Evolutionary conservation across 2,329 filamentous ascomycete genomes (phyloP).

Genomic region (Claviceps digitariae): DNA sequence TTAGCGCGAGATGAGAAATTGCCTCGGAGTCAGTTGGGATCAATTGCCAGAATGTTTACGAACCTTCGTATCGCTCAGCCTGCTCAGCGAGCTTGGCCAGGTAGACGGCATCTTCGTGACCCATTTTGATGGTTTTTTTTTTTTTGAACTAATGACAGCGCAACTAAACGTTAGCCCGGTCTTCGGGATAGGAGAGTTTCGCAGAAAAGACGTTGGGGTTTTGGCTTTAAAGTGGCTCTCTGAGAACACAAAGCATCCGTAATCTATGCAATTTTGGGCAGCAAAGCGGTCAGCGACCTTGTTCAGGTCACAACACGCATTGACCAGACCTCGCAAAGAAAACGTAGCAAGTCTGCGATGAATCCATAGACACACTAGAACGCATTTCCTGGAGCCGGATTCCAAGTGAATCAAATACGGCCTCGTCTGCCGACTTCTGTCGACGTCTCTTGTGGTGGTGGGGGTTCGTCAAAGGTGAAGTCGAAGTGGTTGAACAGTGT

Average conservation of each 20-base stretch:
- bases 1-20: constrained; percentile 12
- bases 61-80: constrained; percentile 99
- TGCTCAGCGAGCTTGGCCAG: constrained; percentile 99
- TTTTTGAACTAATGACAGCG: not conserved
- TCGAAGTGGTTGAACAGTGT: not conserved
- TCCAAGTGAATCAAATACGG: not conserved
- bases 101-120: constrained; percentile 98
- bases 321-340: not conserved
- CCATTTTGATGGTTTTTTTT: constrained; percentile 54
- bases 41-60: constrained; percentile 18
- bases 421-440: not conserved
- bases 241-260: not conserved
- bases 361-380: not conserved
- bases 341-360: not conserved
- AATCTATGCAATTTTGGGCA: not conserved
- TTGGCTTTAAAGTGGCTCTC: not conserved
- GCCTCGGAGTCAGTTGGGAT: not conserved
- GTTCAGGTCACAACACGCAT: not conserved
- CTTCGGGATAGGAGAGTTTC: not conserved
- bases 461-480: not conserved
- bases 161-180: not conserved
- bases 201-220: not conserved
- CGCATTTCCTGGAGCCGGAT: not conserved
- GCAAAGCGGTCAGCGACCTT: constrained; percentile 1
- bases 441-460: not conserved